A percentile compares a stretch with the other conserved stretches of the same genome.
Evolutionary conservation across 2,329 filamentous ascomycete species (phyloP).

Genomic region (Trichothecium roseum): DNA sequence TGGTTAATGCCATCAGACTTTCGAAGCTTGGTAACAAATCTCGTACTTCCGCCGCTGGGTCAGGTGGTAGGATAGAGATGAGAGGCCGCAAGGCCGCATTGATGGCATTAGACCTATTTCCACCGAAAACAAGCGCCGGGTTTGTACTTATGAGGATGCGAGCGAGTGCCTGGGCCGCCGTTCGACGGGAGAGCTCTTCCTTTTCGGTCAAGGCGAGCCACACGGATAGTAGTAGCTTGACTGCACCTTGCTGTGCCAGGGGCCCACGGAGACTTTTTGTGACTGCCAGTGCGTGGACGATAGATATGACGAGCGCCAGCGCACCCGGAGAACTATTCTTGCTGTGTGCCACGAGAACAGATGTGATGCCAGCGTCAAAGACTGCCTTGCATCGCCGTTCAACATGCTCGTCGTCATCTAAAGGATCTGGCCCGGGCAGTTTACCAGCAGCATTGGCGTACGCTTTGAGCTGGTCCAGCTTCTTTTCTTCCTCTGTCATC

Average conservation of each 20-base stretch:
- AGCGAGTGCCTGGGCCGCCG: constrained; percentile 70
- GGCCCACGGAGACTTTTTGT: constrained; percentile 64
- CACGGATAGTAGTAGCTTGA: constrained; percentile 70
- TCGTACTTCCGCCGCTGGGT: constrained; percentile 50
- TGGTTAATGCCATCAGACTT: constrained; percentile 82
- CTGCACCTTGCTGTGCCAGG: constrained; percentile 86
- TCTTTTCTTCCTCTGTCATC: constrained; percentile 82
- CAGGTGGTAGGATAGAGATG: constrained; percentile 58
- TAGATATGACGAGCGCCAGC: constrained; percentile 61
- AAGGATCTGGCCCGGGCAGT: constrained; percentile 47
- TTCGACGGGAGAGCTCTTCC: constrained; percentile 36
- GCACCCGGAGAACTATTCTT: constrained; percentile 63
- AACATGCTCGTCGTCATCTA: constrained; percentile 70
- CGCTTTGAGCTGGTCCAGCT: constrained; percentile 82
- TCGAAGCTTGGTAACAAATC: constrained; percentile 88
- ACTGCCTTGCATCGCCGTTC: constrained; percentile 64
- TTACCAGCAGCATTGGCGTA: constrained; percentile 81
- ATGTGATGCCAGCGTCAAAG: constrained; percentile 68
- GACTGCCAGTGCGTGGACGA: constrained; percentile 68
- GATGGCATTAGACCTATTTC: constrained; percentile 61
- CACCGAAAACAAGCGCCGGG: constrained; percentile 72
- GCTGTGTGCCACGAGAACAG: constrained; percentile 65
- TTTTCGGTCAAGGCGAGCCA: constrained; percentile 51
- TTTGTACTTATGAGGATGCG: constrained; percentile 82
- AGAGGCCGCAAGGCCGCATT: constrained; percentile 77